A percentile compares a stretch with the other conserved stretches of the same genome.
Evolutionary conservation across 176 grass and related monocot genomes (phyloP).

Genomic region (Ampelocalamus luodianensis): DNA sequence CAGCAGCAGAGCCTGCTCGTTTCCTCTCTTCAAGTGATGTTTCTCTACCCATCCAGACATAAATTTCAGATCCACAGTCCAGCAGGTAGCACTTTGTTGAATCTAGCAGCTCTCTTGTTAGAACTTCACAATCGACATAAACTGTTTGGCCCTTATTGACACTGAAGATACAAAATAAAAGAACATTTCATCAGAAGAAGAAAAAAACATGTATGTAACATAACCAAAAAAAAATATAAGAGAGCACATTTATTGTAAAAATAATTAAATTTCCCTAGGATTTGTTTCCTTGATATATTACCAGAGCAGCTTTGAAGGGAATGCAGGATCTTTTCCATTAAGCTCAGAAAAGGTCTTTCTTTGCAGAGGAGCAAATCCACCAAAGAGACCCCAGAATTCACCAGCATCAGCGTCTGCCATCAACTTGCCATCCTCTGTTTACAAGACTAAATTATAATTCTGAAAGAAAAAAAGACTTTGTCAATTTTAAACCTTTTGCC

Average conservation of each 20-base stretch:
- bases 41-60: constrained; percentile 95
- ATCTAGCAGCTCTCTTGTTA: constrained; percentile 81
- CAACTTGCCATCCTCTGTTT: constrained; percentile 91
- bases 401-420: constrained; percentile 98
- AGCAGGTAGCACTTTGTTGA: constrained; percentile 89
- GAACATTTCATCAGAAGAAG: constrained; percentile 5
- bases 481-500: constrained; percentile 38
- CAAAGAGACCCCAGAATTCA: constrained; percentile 97
- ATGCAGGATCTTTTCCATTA: constrained; percentile 65
- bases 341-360: constrained; percentile 76
- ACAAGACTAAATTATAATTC: constrained; percentile 46
- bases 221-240: constrained; percentile 9
- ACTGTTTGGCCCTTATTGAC: constrained; percentile 76
- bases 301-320: constrained; percentile 69
- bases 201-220: constrained; percentile 40
- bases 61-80: constrained; percentile 87
- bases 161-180: constrained; percentile 49
- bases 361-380: constrained; percentile 93
- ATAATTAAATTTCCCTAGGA: not conserved
- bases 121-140: constrained; percentile 59
- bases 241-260: constrained; percentile 25
- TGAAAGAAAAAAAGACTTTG: constrained; percentile 15
- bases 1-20: constrained; percentile 78
- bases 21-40: constrained; percentile 88
- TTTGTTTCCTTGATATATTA: constrained; percentile 54